Evolutionary conservation across 2,329 filamentous ascomycete species (phyloP).

Genomic region (Fusarium napiforme): DNA sequence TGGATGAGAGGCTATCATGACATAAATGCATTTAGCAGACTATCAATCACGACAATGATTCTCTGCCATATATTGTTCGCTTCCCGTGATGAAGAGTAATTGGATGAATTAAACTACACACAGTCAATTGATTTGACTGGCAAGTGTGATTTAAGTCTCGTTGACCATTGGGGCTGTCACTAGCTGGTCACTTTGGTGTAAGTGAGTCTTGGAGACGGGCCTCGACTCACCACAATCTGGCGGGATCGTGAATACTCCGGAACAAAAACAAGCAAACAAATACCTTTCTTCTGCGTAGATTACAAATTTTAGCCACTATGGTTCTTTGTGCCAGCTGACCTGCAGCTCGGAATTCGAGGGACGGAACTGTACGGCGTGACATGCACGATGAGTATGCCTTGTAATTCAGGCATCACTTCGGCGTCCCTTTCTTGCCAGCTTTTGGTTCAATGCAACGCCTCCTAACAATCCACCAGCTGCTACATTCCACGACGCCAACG

Average conservation of each 20-base stretch:
- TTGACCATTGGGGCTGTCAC: not conserved
- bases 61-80: not conserved
- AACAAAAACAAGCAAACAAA: not conserved
- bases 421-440: slow-evolving; percentile 46
- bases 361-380: slow-evolving; percentile 31
- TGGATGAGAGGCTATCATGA: slow-evolving; percentile 44
- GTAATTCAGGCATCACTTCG: slow-evolving; percentile 36
- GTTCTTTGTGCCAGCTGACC: slow-evolving; percentile 19
- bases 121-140: too few species aligned
- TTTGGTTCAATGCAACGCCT: slow-evolving; percentile 40
- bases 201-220: not conserved
- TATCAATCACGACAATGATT: slow-evolving; percentile 43
- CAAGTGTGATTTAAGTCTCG: not conserved
- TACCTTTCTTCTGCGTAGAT: not conserved
- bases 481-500: slow-evolving; percentile 40
- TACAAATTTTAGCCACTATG: not conserved
- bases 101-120: not conserved
- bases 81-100: not conserved
- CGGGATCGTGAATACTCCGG: not conserved
- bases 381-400: slow-evolving; percentile 41
- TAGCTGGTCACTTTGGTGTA: not conserved
- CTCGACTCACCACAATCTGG: not conserved
- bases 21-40: slow-evolving; percentile 30
- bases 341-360: slow-evolving; percentile 17
- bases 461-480: slow-evolving; percentile 33